phyloP scores from a whole-genome alignment of 2,329 filamentous ascomycete species.

The Ampelomyces quisqualis region DNA sequence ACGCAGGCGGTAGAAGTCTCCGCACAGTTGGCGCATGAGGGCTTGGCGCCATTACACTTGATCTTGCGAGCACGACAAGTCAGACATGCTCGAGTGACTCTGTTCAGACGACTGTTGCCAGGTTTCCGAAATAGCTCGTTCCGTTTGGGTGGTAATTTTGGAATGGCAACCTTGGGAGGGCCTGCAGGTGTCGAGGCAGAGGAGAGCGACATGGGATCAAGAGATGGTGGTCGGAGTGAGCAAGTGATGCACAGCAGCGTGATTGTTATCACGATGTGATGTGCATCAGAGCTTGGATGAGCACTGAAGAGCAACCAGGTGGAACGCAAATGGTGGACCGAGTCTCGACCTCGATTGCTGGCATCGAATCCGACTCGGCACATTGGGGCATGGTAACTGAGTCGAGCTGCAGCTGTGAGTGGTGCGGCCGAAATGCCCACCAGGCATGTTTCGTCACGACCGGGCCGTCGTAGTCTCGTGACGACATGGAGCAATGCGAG shows the following conservation, averaged over 20 bases:
- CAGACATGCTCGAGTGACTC: constrained; percentile 37
- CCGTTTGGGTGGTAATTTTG: constrained; percentile 23
- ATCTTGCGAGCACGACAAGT: constrained; percentile 42
- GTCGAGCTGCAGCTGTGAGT: too few species aligned
- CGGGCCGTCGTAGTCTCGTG: neutral
- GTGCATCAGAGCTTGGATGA: too few species aligned
- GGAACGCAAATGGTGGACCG: neutral
- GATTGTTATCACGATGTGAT: neutral
- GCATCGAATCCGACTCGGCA: too few species aligned
- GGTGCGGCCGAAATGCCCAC: neutral
- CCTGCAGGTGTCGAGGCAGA: neutral
- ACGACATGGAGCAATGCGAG: too few species aligned
- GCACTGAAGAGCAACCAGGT: too few species aligned
- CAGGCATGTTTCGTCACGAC: too few species aligned
- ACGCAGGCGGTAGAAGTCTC: constrained; percentile 30
- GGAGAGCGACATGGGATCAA: constrained; percentile 4
- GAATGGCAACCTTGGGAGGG: constrained; percentile 28
- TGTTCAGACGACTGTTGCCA: constrained; percentile 13
- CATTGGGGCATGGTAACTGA: too few species aligned
- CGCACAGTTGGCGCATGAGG: constrained; percentile 38
- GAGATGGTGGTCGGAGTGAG: neutral
- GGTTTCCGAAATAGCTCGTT: constrained; percentile 15
- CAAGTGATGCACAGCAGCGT: neutral
- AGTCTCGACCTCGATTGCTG: neutral
- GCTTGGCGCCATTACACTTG: constrained; percentile 41